A percentile compares a stretch with the other conserved stretches of the same genome.
Evolutionary conservation across 2,329 filamentous ascomycete genomes (phyloP).

Genomic region (Diplocarpon rosae): DNA sequence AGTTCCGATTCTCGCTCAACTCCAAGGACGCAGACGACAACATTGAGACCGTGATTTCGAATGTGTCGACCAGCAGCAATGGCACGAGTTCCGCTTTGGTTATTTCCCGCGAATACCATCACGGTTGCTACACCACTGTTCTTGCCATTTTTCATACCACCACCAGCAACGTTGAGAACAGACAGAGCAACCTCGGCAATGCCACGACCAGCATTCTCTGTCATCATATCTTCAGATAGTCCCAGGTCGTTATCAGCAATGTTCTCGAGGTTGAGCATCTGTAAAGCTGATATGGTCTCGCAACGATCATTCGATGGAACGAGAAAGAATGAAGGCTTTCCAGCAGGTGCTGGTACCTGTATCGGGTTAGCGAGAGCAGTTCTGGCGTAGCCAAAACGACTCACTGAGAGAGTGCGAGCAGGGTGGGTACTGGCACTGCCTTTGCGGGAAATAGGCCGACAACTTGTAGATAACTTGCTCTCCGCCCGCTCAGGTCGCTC

Average conservation of each 20-base stretch:
- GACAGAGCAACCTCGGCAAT: slow-evolving; percentile 74
- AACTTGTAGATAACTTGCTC: slow-evolving; percentile 28
- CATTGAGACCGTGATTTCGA: slow-evolving; percentile 68
- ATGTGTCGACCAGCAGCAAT: slow-evolving; percentile 80
- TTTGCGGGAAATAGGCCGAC: slow-evolving; percentile 28
- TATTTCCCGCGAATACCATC: slow-evolving; percentile 92
- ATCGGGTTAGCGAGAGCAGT: slow-evolving; percentile 9
- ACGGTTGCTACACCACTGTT: slow-evolving; percentile 30
- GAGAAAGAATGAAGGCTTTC: slow-evolving; percentile 36
- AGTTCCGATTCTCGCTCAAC: slow-evolving; percentile 74
- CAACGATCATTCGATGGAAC: slow-evolving; percentile 44
- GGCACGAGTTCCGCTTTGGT: slow-evolving; percentile 75
- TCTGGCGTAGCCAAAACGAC: slow-evolving; percentile 4
- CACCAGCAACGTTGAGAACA: slow-evolving; percentile 41
- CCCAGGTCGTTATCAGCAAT: slow-evolving; percentile 81
- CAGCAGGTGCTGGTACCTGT: slow-evolving; percentile 17
- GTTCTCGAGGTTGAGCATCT: slow-evolving; percentile 88
- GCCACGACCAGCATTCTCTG: slow-evolving; percentile 80
- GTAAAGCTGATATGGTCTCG: slow-evolving; percentile 58
- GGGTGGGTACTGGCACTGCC: slow-evolving; percentile 22
- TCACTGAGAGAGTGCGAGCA: slow-evolving; percentile 22
- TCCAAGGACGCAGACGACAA: slow-evolving; percentile 74
- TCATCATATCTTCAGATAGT: slow-evolving; percentile 79
- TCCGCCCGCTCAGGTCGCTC: slow-evolving; percentile 22
- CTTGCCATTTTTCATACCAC: slow-evolving; percentile 27